phyloP scores from a whole-genome alignment of 495 filamentous ascomycete genomes.

The Astrocystis sublimbata region DNA sequence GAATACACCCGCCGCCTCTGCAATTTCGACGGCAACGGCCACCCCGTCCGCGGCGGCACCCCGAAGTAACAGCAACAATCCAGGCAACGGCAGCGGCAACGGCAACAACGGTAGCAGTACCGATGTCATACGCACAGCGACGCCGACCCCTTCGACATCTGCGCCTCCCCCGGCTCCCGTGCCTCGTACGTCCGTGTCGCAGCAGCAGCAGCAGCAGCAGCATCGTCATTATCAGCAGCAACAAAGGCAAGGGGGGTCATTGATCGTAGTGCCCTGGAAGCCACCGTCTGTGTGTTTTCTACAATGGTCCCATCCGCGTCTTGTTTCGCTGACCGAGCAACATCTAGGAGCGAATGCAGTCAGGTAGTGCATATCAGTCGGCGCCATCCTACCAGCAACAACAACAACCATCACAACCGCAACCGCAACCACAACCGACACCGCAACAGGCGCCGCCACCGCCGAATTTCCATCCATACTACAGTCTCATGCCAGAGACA shows the following conservation, averaged over 20 bases:
- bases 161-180: neutral
- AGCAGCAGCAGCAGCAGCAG: neutral
- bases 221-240: neutral
- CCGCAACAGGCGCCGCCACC: neutral
- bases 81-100: neutral
- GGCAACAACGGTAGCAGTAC: neutral
- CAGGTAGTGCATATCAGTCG: neutral
- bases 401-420: neutral
- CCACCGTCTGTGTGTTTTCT: neutral
- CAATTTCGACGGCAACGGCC: neutral
- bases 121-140: no score
- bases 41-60: neutral
- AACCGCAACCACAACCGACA: neutral
- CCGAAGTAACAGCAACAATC: neutral
- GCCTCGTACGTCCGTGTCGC: neutral
- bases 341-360: neutral
- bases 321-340: neutral
- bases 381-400: neutral
- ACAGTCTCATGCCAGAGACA: neutral
- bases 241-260: no score
- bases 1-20: neutral
- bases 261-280: no score
- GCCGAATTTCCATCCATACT: neutral
- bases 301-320: neutral
- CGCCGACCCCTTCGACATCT: no score